Percentiles rank a stretch among this genome's conserved stretches.
Evolutionary conservation across 805 yeast genomes (phyloP).

Genomic region (Saturnispora mendoncae): DNA sequence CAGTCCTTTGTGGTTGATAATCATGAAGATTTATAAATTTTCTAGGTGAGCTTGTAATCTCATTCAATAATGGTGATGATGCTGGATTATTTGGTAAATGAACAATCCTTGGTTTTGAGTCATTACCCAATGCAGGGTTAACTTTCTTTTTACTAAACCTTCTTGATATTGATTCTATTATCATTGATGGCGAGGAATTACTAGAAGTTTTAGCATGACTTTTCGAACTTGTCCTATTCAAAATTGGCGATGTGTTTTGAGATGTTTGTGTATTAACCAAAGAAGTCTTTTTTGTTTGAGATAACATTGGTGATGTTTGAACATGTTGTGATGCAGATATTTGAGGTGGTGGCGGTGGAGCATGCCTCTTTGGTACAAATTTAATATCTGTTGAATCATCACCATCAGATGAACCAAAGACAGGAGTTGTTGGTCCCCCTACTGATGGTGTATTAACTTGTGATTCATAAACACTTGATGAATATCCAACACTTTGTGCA

Average conservation of each 20-base stretch:
- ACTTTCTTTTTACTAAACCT: slow-evolving; percentile 17
- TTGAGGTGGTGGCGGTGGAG: slow-evolving; percentile 31
- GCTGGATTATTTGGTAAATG: slow-evolving; percentile 17
- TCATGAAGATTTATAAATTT: slow-evolving; percentile 5
- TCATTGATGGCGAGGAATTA: slow-evolving; percentile 22
- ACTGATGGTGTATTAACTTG: neutral
- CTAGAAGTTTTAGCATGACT: slow-evolving; percentile 4
- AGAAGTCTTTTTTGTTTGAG: neutral
- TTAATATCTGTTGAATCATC: slow-evolving; percentile 21
- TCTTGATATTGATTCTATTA: slow-evolving; percentile 24
- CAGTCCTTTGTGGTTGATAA: slow-evolving; percentile 7
- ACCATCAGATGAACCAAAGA: slow-evolving; percentile 16
- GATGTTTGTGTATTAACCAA: neutral
- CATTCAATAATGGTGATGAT: slow-evolving; percentile 1
- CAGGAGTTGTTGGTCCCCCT: slow-evolving; percentile 7
- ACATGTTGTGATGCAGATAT: too few relatives aligned
- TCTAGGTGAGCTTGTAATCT: slow-evolving; percentile 5
- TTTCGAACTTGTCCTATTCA: slow-evolving; percentile 1
- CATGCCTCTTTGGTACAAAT: slow-evolving; percentile 29
- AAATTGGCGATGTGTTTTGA: slow-evolving; percentile 2
- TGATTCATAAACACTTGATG: slow-evolving; percentile 9
- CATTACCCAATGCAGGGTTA: slow-evolving; percentile 6
- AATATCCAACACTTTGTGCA: slow-evolving; percentile 1
- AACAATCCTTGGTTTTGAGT: slow-evolving; percentile 17
- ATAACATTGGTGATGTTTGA: neutral